Evolutionary conservation across 306 rosid species (phyloP).

Genomic region (Vigna radiata): DNA sequence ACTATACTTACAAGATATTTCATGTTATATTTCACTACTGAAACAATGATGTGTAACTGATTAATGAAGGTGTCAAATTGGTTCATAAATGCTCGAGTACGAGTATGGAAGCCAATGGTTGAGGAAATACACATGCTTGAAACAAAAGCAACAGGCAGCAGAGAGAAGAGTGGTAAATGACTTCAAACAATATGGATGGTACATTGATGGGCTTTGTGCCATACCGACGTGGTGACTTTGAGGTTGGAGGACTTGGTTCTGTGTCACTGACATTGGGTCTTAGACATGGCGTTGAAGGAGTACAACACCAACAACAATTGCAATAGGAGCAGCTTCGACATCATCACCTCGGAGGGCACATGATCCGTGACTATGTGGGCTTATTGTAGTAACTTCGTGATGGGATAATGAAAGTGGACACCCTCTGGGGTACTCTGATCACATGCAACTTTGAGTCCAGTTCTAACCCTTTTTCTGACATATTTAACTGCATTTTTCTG

Average conservation of each 20-base stretch:
- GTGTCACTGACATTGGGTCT: constrained; percentile 84
- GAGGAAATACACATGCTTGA: constrained; percentile 96
- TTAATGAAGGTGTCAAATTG: constrained; percentile 83
- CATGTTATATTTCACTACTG: background rate
- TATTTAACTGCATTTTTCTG: too few relatives aligned
- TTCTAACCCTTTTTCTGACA: too few relatives aligned
- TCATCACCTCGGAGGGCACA: constrained; percentile 61
- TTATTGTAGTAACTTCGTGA: constrained; percentile 38
- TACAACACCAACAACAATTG: constrained; percentile 51
- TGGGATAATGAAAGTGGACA: background rate
- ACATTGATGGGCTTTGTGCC: constrained; percentile 77
- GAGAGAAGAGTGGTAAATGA: constrained; percentile 41
- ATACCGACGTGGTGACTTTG: constrained; percentile 56
- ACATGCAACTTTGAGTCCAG: background rate
- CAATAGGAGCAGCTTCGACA: constrained; percentile 62
- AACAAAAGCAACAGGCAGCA: constrained; percentile 53
- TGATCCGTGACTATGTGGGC: constrained; percentile 73
- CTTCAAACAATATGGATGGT: constrained; percentile 55
- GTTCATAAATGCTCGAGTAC: constrained; percentile 92
- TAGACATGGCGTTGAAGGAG: constrained; percentile 71
- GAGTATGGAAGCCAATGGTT: constrained; percentile 99
- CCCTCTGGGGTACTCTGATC: background rate
- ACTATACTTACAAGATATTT: too few relatives aligned
- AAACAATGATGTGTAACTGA: constrained; percentile 22
- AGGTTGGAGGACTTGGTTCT: constrained; percentile 68